These are phyloP conservation scores for Saccharomycopsis oosterbeekiorum DNA, from an alignment of 805 yeast genomes.

Conservation along the genomic window DNA sequence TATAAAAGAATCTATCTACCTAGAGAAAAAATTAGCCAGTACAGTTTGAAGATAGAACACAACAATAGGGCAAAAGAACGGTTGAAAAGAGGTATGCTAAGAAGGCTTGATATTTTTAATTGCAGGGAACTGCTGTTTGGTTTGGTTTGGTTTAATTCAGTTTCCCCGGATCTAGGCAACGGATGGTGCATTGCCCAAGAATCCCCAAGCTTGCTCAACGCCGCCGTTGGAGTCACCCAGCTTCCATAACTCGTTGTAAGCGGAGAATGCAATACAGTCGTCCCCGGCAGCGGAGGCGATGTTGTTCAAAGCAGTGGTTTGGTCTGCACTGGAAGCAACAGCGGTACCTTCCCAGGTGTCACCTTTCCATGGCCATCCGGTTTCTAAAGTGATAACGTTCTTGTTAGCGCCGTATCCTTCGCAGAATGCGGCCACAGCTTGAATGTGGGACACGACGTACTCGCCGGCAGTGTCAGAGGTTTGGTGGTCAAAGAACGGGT, in stretches of 20 bases:
- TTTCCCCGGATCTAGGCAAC: constrained; percentile 17
- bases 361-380: constrained; percentile 68
- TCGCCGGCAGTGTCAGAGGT: constrained; percentile 19
- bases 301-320: constrained; percentile 40
- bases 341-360: constrained; percentile 40
- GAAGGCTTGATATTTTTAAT: neutral
- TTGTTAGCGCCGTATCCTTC: constrained; percentile 26
- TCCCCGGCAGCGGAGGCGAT: constrained; percentile 37
- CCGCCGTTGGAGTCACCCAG: constrained; percentile 41
- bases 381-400: constrained; percentile 42
- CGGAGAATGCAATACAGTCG: constrained; percentile 48
- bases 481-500: constrained; percentile 40
- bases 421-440: constrained; percentile 19
- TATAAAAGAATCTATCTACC: neutral
- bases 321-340: constrained; percentile 47
- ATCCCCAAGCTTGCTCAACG: constrained; percentile 48
- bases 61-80: neutral
- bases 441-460: constrained; percentile 18
- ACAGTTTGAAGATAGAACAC: neutral
- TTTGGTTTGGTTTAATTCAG: no score
- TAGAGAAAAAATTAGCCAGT: neutral
- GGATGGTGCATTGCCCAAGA: constrained; percentile 22
- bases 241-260: constrained; percentile 58
- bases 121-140: neutral
- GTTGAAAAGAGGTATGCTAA: neutral